Conservation (phyloP, 2,329 filamentous ascomycete species). For the Aspergillus felis region DNA sequence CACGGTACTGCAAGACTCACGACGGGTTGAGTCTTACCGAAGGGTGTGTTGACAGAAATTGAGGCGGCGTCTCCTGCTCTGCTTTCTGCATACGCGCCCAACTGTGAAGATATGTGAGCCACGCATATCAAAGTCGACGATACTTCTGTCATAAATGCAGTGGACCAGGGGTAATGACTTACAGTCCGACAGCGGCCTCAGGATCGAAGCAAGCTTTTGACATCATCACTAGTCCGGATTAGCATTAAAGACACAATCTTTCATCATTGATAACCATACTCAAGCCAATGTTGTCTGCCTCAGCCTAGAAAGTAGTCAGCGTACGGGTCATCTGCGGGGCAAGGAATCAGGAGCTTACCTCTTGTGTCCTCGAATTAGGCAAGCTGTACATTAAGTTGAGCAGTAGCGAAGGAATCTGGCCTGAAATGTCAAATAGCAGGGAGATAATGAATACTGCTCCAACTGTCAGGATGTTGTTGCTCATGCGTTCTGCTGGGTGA, state of each 20-base stretch:
- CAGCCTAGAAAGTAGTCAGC: conserved; percentile 35
- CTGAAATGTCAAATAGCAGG: conserved; percentile 39
- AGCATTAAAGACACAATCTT: conserved; percentile 4
- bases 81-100: conserved; percentile 51
- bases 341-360: conserved; percentile 34
- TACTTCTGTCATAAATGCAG: neutral
- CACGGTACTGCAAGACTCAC: neutral
- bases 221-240: conserved; percentile 53
- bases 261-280: conserved; percentile 25
- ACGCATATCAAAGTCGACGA: neutral
- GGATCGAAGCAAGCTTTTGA: conserved; percentile 59
- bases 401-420: conserved; percentile 36
- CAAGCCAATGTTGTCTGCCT: conserved; percentile 61
- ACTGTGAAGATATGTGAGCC: conserved; percentile 16
- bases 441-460: conserved; percentile 25
- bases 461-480: conserved; percentile 34
- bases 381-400: conserved; percentile 49
- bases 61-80: conserved; percentile 46
- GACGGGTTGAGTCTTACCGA: conserved; percentile 30
- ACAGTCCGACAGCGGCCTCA: conserved; percentile 51
- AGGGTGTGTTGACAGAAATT: conserved; percentile 60
- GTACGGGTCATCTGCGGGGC: neutral
- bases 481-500: conserved; percentile 54
- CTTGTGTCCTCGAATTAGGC: conserved; percentile 56
- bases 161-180: conserved; percentile 9